Evolutionary conservation across 2,329 filamentous ascomycete genomes (phyloP).

Genomic region (Tolypocladium cylindrosporum): DNA sequence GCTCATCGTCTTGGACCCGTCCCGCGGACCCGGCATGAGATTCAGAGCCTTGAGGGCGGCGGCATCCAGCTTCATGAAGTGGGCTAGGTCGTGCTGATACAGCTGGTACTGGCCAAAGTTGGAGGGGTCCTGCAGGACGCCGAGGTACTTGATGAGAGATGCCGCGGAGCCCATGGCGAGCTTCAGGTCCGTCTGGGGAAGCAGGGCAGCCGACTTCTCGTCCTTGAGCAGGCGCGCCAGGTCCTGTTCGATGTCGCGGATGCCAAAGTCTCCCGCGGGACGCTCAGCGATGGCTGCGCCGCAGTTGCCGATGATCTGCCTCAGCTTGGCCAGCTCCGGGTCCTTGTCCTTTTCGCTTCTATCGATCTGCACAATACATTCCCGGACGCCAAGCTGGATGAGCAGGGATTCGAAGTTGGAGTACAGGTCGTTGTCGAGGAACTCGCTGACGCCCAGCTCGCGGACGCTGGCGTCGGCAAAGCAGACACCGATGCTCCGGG

Average conservation of each 20-base stretch:
- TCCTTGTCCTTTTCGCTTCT: slow-evolving; percentile 75
- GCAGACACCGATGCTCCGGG: slow-evolving; percentile 82
- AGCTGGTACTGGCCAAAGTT: slow-evolving; percentile 97
- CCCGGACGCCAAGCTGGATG: slow-evolving; percentile 91
- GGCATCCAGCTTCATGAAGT: slow-evolving; percentile 98
- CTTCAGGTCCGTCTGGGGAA: slow-evolving; percentile 88
- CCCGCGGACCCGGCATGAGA: slow-evolving; percentile 88
- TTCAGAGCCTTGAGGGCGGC: slow-evolving; percentile 90
- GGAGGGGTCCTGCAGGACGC: slow-evolving; percentile 77
- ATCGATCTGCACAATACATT: slow-evolving; percentile 80
- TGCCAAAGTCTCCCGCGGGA: slow-evolving; percentile 66
- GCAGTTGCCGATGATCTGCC: slow-evolving; percentile 83
- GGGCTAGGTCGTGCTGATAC: slow-evolving; percentile 91
- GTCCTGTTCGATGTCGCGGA: slow-evolving; percentile 92
- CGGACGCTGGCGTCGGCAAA: slow-evolving; percentile 96
- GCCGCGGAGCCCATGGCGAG: slow-evolving; percentile 93
- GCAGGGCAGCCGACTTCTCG: slow-evolving; percentile 62
- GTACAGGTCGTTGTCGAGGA: slow-evolving; percentile 96
- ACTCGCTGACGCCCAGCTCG: slow-evolving; percentile 93
- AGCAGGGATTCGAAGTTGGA: slow-evolving; percentile 95
- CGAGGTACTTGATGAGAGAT: slow-evolving; percentile 88
- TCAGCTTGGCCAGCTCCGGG: slow-evolving; percentile 76
- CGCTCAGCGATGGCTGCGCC: slow-evolving; percentile 83
- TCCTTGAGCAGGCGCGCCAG: slow-evolving; percentile 79
- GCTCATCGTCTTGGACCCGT: slow-evolving; percentile 97